Evolutionary conservation across 2,329 filamentous ascomycete species (phyloP), one percentile per base, ranked within the genome.

Genomic region (Incumbomyces delicatus): DNA sequence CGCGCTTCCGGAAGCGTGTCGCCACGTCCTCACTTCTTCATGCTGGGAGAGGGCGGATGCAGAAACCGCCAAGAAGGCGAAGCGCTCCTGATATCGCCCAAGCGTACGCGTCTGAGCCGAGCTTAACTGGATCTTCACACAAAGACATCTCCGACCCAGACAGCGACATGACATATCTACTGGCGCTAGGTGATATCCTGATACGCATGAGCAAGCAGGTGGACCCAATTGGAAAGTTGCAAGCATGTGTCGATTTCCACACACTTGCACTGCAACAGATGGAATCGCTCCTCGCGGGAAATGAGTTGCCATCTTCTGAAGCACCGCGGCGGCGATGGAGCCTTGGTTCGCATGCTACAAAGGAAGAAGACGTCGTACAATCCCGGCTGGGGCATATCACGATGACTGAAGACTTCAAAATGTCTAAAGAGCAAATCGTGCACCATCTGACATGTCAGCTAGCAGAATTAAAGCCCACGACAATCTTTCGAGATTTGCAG

Each of bases 161-260:
- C 8, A 10, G 10, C 3, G 29, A 35, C 8, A 14, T 33, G 13
- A 41, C n/a, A 13, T 46, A 40, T 32, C 6, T 17, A 8, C 38
- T 41, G 18, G 56, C 50, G n/a, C 50, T 57, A 31, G 38, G 48
- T 30, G 53, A 83, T 11, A 72, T 96, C 1, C 72, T 96, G 29
- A 81, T 80, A 53, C 88, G 87, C 68, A 94, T 98, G 56, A 87
- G 86, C 35, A 85, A 89, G 3, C 86, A 94, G 54, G 85, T 87
- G 0, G 94, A 92, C 60, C 92, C 92, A 0, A 85, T 85, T 55
- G 76, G 79, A 17, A 98, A 98, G 65, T 75, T 98, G 11, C 82
- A 83, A 53, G 83, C 86, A 0, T 71, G 96, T 3, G 81, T 83
- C 50, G 87, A 95, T 61, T 73, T 98, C 4, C 82, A 94, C 59